These are phyloP conservation scores for Cutaneotrichosporon spelunceum DNA, from an alignment of 1,284 basidiomycete genomes.

Conservation along the genomic window DNA sequence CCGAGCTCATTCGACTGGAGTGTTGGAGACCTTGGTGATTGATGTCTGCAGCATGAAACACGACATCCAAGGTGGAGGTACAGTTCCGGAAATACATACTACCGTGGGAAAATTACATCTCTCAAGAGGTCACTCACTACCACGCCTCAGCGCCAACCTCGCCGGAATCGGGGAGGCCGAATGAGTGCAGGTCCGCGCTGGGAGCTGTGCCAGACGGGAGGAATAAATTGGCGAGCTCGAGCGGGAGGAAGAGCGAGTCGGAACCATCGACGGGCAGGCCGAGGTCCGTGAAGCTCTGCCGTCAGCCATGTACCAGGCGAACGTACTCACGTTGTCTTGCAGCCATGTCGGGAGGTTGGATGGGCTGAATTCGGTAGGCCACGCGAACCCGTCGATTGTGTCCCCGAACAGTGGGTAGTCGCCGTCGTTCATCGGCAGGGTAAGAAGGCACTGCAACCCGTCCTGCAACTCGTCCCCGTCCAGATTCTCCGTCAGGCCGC, in stretches of 20 bases:
- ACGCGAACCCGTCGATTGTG: conserved; percentile 59
- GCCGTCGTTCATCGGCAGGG: conserved; percentile 31
- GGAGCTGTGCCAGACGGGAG: conserved; percentile 38
- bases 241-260: conserved; percentile 75
- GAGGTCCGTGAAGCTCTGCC: conserved; percentile 75
- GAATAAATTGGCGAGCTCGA: conserved; percentile 52
- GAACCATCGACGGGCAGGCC: conserved; percentile 83
- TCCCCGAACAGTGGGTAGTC: conserved; percentile 21
- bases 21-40: too few species aligned
- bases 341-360: conserved; percentile 48
- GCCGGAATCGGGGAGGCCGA: conserved; percentile 43
- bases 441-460: conserved; percentile 43
- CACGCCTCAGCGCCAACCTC: conserved; percentile 51
- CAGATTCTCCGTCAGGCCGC: not conserved
- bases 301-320: not conserved
- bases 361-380: conserved; percentile 61
- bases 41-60: not conserved
- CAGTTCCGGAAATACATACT: not conserved
- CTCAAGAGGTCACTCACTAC: conserved; percentile 24
- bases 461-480: conserved; percentile 30
- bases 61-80: not conserved
- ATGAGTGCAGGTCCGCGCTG: conserved; percentile 32
- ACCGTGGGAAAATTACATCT: conserved; percentile 5
- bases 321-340: conserved; percentile 63
- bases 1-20: not conserved